Percentiles rank a stretch among this genome's conserved stretches.
Evolutionary conservation across 108 stramenopile species (phyloP).

Genomic region (Parietichytrium sp.): DNA sequence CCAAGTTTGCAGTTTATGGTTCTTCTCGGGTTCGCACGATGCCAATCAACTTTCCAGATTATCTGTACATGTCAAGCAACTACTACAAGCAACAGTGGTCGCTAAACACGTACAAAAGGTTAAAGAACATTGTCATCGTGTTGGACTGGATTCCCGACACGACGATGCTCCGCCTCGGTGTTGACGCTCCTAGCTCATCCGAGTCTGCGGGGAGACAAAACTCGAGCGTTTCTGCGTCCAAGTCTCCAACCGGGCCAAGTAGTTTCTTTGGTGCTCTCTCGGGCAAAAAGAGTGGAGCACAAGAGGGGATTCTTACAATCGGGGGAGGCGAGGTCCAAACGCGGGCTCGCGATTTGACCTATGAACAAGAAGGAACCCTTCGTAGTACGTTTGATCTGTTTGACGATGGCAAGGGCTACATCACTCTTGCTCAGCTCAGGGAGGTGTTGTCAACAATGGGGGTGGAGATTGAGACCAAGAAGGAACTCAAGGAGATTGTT

Average conservation of each 20-base stretch:
- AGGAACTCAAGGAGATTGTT: constrained; percentile 73
- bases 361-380: constrained; percentile 80
- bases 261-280: background rate
- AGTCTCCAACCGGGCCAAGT: too few species aligned
- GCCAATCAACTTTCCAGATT: constrained; percentile 20
- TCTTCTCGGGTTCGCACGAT: constrained; percentile 53
- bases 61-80: constrained; percentile 76
- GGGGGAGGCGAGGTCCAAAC: background rate
- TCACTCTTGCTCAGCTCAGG: constrained; percentile 79
- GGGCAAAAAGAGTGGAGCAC: background rate
- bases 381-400: constrained; percentile 79
- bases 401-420: constrained; percentile 75
- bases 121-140: constrained; percentile 94
- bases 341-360: constrained; percentile 70
- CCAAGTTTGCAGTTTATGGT: constrained; percentile 88
- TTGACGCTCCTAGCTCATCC: constrained; percentile 58
- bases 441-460: constrained; percentile 85
- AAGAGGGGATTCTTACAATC: background rate
- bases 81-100: constrained; percentile 91
- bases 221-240: constrained; percentile 57
- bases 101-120: constrained; percentile 84
- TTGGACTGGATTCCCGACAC: constrained; percentile 78
- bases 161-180: background rate
- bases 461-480: constrained; percentile 80
- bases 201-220: constrained; percentile 68